These are phyloP conservation scores for Aureobasidium vineae DNA, from an alignment of 2,329 filamentous ascomycete species.

Conservation along the genomic window DNA sequence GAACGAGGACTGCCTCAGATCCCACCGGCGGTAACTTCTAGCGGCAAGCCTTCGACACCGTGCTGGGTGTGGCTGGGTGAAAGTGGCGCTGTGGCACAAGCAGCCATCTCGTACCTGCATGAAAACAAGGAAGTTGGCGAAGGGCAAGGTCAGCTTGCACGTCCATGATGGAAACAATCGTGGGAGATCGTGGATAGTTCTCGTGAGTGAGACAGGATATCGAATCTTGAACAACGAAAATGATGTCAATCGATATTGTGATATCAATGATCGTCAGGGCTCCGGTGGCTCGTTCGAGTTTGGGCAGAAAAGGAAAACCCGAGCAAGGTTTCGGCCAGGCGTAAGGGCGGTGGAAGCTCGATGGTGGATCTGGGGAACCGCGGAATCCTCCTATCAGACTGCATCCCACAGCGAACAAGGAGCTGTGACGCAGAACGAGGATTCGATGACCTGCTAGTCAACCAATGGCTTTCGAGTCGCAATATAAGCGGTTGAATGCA, in stretches of 20 bases:
- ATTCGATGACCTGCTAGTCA: not conserved
- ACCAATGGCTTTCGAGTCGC: not conserved
- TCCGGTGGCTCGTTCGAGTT: not conserved
- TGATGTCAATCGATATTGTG: constrained; percentile 17
- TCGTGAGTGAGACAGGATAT: constrained; percentile 11
- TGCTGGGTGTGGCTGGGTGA: constrained; percentile 10
- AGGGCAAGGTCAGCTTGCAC: not conserved
- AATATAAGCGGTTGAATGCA: constrained; percentile 12
- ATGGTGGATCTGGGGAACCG: constrained; percentile 14
- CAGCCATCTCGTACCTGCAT: constrained; percentile 15
- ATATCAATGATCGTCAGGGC: constrained; percentile 25
- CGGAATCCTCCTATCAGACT: not conserved
- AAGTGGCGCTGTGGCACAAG: constrained; percentile 9
- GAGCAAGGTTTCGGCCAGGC: constrained; percentile 6
- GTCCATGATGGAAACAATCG: not conserved
- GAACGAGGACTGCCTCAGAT: constrained; percentile 13
- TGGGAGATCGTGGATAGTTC: constrained; percentile 9
- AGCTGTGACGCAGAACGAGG: not conserved
- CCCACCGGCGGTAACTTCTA: not conserved
- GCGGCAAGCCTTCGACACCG: not conserved
- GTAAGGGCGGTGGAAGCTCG: not conserved
- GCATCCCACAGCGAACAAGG: not conserved
- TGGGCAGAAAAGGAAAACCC: not conserved
- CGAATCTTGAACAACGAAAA: not conserved
- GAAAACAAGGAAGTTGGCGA: constrained; percentile 9